Base-by-base conservation (phyloP, 2,329 filamentous ascomycete species). In the Didymella glomerata region DNA sequence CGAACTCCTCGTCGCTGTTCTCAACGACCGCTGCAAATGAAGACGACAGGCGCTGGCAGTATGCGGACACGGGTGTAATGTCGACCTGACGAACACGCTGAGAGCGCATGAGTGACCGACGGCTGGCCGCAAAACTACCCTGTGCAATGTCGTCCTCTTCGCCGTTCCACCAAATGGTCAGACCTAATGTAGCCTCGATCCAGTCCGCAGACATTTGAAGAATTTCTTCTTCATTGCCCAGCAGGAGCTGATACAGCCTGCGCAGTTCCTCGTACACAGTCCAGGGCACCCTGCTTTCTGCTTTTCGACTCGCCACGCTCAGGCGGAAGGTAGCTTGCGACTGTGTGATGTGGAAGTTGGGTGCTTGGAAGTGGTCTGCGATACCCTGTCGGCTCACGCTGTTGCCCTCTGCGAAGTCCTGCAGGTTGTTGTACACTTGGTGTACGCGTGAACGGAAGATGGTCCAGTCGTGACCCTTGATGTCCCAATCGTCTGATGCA, bases 131-230 rank as follows among this genome's bases (percentile, higher is more conserved):
- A 30, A 83, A 74, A 63, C 77, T 82, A 50, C 76, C 79, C 36
- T 76, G 71, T 1, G 75, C 64, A 27, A 77, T 65, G 1, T 81
- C 78, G 14, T 82, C 80, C 10, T 88, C 84, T 60, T 88, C 86
- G 61, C 95, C 92, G 72, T 96, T 90, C 93, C 93, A 97, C 94
- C 94, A 98, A 6, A 90, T 88, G 30, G 93, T 88, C 48, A 98
- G 80, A 1, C 89, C 91, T 60, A 97, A 80, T 0, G 89, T 90
- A 0, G 92, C 93, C 79, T 98, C 94, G 50, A 94, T 88, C 94
- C 94, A 98, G 76, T 97, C 93, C 70, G 94, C 88, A 1, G 93
- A 87, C 44, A 88, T 86, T 46, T 88, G 85, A 61, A 96, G 81
- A 51, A 97, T 91, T 20, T 92, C 88, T 34, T 89, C 85, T 10